A percentile compares a stretch with the other conserved stretches of the same genome.
Evolutionary conservation across 805 yeast species (phyloP).

Genomic region (Metschnikowia henanensis): DNA sequence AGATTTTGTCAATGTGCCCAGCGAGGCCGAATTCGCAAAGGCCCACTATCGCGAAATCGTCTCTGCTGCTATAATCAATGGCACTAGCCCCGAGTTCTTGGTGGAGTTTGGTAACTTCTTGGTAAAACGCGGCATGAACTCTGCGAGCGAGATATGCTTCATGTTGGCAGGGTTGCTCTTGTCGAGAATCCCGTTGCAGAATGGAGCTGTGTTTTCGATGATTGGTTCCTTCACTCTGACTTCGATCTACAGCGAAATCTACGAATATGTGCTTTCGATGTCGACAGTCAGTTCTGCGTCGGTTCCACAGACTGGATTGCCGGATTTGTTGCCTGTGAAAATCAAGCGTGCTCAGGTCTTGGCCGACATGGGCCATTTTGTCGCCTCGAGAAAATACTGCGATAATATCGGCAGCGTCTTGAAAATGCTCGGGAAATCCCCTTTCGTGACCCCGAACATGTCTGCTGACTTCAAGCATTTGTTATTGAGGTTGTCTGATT

Average conservation of each 20-base stretch:
- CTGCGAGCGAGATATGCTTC: constrained; percentile 47
- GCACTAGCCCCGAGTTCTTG: constrained; percentile 40
- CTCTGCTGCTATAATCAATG: constrained; percentile 38
- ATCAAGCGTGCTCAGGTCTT: constrained; percentile 66
- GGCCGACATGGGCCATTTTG: constrained; percentile 61
- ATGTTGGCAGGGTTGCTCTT: constrained; percentile 49
- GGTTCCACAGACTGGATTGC: constrained; percentile 40
- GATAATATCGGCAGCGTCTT: constrained; percentile 47
- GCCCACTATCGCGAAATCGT: constrained; percentile 52
- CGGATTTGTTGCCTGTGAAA: constrained; percentile 60
- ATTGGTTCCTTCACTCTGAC: constrained; percentile 38
- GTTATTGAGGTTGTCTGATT: constrained; percentile 47
- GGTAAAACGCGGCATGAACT: constrained; percentile 23
- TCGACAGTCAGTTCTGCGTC: constrained; percentile 25
- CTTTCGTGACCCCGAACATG: constrained; percentile 24
- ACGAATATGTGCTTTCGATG: constrained; percentile 51
- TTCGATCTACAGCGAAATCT: constrained; percentile 61
- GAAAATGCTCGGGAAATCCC: constrained; percentile 33
- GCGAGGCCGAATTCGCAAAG: constrained; percentile 49
- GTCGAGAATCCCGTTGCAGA: constrained; percentile 24
- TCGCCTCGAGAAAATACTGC: constrained; percentile 62
- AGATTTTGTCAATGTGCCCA: constrained; percentile 43
- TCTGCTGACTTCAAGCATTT: constrained; percentile 37
- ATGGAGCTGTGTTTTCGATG: constrained; percentile 35
- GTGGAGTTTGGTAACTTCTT: constrained; percentile 53